A percentile compares a stretch with the other conserved stretches of the same genome.
These are phyloP conservation scores for Ceratocystiopsis brevicomis DNA, from an alignment of 2,329 filamentous ascomycete genomes.

Conservation along the genomic window DNA sequence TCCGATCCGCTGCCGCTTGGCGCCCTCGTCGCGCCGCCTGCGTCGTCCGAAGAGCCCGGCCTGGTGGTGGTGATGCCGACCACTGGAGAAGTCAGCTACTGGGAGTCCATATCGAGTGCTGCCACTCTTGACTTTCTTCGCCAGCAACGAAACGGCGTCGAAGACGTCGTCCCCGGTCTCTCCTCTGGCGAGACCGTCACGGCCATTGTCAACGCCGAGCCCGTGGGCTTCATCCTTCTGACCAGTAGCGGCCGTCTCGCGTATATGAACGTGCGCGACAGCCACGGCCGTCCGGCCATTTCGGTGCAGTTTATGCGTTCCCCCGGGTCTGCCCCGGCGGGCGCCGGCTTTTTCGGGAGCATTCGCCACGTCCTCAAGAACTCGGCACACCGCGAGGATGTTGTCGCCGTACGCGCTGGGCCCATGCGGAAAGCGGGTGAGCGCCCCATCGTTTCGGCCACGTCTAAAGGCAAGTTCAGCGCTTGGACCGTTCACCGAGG, in stretches of 20 bases:
- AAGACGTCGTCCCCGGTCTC: slow-evolving; percentile 54
- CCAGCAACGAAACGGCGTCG: slow-evolving; percentile 63
- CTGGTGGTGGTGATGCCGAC: slow-evolving; percentile 71
- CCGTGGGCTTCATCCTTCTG: slow-evolving; percentile 66
- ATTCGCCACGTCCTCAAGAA: slow-evolving; percentile 58
- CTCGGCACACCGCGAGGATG: slow-evolving; percentile 51
- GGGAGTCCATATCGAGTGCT: slow-evolving; percentile 85
- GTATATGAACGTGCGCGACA: slow-evolving; percentile 70
- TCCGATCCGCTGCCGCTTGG: slow-evolving; percentile 64
- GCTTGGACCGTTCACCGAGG: slow-evolving; percentile 80
- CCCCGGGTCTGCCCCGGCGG: slow-evolving; percentile 33
- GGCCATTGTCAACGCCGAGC: slow-evolving; percentile 65
- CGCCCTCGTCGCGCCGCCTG: slow-evolving; percentile 60
- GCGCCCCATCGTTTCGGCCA: slow-evolving; percentile 64
- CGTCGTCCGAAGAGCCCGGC: slow-evolving; percentile 62
- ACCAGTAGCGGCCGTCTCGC: slow-evolving; percentile 75
- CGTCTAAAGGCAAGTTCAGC: slow-evolving; percentile 58
- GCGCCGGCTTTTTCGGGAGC: slow-evolving; percentile 59
- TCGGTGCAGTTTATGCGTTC: slow-evolving; percentile 58
- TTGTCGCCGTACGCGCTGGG: slow-evolving; percentile 63
- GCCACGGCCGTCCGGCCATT: slow-evolving; percentile 69
- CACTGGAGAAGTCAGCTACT: slow-evolving; percentile 75
- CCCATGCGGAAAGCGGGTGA: slow-evolving; percentile 57
- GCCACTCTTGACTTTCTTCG: slow-evolving; percentile 69
- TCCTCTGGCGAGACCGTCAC: slow-evolving; percentile 60